Conservation (phyloP, 345 rosid species). For the Pseudoturritis turrita region DNA sequence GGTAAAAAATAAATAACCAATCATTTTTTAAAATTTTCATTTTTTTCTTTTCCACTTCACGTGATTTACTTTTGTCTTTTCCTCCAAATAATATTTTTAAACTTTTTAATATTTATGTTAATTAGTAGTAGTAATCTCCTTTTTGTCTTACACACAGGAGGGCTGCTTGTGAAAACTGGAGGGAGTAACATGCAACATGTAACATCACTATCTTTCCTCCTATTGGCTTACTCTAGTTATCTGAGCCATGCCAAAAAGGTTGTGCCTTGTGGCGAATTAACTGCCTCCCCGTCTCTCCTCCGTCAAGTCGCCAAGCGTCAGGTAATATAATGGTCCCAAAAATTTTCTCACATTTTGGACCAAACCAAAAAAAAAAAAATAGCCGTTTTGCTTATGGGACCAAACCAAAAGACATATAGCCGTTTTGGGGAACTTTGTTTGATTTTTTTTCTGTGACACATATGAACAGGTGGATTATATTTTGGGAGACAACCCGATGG, state of each 20-base stretch:
- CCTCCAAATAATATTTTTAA: neutral
- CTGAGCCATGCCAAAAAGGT: slow-evolving; percentile 58
- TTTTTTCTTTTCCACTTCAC: slow-evolving; percentile 14
- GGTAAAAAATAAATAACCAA: slow-evolving; percentile 48
- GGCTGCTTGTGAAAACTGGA: slow-evolving; percentile 79
- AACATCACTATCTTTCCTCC: slow-evolving; percentile 78
- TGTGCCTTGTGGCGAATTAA: slow-evolving; percentile 53
- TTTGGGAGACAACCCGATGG: slow-evolving; percentile 80
- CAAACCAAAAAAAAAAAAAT: slow-evolving; percentile 2
- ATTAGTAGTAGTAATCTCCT: neutral
- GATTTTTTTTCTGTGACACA: neutral
- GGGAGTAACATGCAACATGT: slow-evolving; percentile 99
- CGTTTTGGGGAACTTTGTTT: neutral
- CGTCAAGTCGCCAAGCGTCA: slow-evolving; percentile 57
- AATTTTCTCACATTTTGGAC: neutral
- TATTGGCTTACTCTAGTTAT: slow-evolving; percentile 83
- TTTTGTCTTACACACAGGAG: slow-evolving; percentile 45
- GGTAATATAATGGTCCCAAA: slow-evolving; percentile 34
- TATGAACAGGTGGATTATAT: slow-evolving; percentile 88
- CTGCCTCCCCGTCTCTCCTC: slow-evolving; percentile 57
- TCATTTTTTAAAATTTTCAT: neutral
- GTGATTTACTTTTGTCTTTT: slow-evolving; percentile 31
- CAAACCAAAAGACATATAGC: neutral
- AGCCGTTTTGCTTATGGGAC: slow-evolving; percentile 20
- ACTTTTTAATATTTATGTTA: neutral